A percentile compares a stretch with the other conserved stretches of the same genome.
These are phyloP conservation scores for Micractinium sp. DNA, from an alignment of 139 green algal species.

Conservation along the genomic window DNA sequence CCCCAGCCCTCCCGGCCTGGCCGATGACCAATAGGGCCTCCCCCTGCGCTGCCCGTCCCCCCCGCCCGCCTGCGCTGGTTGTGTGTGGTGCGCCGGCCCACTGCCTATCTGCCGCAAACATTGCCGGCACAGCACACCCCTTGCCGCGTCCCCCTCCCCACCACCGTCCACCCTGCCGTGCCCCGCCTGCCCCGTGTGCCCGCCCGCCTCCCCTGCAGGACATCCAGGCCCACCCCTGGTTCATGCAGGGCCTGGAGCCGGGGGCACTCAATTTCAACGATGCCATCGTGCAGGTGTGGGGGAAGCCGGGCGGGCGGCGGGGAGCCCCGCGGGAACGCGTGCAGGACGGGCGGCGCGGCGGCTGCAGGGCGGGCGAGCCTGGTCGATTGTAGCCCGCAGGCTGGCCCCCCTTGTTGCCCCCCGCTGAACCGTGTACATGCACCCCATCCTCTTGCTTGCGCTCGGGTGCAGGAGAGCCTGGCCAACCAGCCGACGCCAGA, in stretches of 20 bases:
- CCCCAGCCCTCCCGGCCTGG: neutral
- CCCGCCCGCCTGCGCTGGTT: no score
- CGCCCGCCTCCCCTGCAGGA: neutral
- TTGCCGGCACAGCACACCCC: no score
- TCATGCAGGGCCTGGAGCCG: slow-evolving; percentile 36
- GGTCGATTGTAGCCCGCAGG: neutral
- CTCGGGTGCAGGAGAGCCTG: neutral
- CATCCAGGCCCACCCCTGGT: slow-evolving; percentile 64
- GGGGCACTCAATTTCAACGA: slow-evolving; percentile 50
- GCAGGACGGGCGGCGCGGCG: no score
- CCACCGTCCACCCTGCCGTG: neutral
- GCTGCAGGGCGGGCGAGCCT: no score
- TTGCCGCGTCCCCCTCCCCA: no score
- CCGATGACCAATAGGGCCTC: neutral
- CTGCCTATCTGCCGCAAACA: no score
- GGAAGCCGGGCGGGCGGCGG: neutral
- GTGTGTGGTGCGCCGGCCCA: no score
- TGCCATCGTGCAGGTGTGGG: slow-evolving; percentile 21
- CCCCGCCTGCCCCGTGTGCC: neutral
- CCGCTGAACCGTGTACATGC: neutral
- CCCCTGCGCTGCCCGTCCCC: neutral
- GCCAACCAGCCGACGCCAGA: slow-evolving; percentile 29
- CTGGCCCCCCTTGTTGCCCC: neutral
- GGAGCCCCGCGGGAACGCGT: neutral
- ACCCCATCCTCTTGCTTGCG: neutral